Base-by-base conservation (phyloP, 2,329 filamentous ascomycete species). In the Beauveria brongniartii region DNA sequence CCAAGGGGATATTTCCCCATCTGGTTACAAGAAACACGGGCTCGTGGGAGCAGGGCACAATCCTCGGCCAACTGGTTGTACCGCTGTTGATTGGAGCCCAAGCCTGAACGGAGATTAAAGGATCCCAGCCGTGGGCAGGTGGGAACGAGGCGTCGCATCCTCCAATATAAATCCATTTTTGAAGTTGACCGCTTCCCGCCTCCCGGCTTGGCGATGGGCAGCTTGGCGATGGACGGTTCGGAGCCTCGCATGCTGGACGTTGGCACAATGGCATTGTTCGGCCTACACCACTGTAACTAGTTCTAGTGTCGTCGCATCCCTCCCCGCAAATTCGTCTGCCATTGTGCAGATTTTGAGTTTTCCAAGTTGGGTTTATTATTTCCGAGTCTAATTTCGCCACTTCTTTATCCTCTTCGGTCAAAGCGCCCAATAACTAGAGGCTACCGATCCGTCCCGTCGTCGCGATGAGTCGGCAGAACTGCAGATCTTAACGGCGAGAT, bases 141-240 rank as follows among this genome's bases (percentile, higher is more conserved):
- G 41, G 18, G 37, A 44, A 24, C 12, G 0, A 8, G 37, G 48
- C 24, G 34, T 52, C 37, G 44, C 56, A 59, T 24, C 30, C 16
- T 50, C 34, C 22, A 34, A 43, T 44, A 4, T 22, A n/a, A 40
- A 52, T 14, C 16, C 12, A 43, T 58, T 46, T 43, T 22, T 34
- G 22, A n/a, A 14, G 10, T 22, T 28, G 18, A 16, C 22, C 48
- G 26, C 48, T 18, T 52, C 37, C 48, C n/a, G 56, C 14, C 5
- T 46, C 22, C 56, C 47, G 48, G 40, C 56, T 59, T 58, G 55
- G 55, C 55, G 46, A 58, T 58, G 34, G 46, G 12, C 22, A 47
- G 30, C 34, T 50, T 50, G 43, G 20, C 46, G 9, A 24, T 26
- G 30, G 47, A 10, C 30, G 30, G 4, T 14, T 34, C 5, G 37